Evolutionary conservation across 441 rosid species (phyloP).

Genomic region (Aleurites moluccanus): DNA sequence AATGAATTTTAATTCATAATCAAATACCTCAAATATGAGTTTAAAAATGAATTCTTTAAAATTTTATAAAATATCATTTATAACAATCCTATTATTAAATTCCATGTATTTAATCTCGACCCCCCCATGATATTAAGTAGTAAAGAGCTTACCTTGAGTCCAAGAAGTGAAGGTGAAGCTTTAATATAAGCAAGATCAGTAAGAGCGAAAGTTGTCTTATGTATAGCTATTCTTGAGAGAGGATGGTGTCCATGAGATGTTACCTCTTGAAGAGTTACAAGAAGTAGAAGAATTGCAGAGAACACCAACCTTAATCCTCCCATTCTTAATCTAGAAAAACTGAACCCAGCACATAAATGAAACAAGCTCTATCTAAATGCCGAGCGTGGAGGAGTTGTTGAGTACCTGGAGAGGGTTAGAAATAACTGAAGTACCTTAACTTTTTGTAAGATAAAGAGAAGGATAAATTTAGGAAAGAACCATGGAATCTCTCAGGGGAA

Average conservation of each 20-base stretch:
- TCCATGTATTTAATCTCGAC: neutral
- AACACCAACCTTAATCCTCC: conserved; percentile 28
- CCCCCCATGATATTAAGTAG: neutral
- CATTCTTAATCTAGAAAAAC: conserved; percentile 30
- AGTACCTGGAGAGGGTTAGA: neutral
- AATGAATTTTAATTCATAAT: too few species aligned
- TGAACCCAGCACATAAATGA: neutral
- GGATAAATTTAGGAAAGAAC: neutral
- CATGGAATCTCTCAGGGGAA: conserved; percentile 12
- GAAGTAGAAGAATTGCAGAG: conserved; percentile 29
- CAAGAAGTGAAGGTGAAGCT: conserved; percentile 61
- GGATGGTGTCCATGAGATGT: conserved; percentile 52
- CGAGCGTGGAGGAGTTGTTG: neutral
- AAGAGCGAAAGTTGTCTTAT: conserved; percentile 26
- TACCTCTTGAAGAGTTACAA: conserved; percentile 35
- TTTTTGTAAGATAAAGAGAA: neutral
- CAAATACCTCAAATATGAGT: too few species aligned
- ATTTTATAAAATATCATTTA: too few species aligned
- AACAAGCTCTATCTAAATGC: neutral
- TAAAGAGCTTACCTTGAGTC: conserved; percentile 42
- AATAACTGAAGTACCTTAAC: neutral
- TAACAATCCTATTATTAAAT: neutral
- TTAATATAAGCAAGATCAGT: conserved; percentile 45
- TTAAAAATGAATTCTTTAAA: too few species aligned
- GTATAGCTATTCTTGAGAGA: conserved; percentile 51